phyloP scores from a whole-genome alignment of 2,329 filamentous ascomycete genomes.

The Aspergillus floridensis region DNA sequence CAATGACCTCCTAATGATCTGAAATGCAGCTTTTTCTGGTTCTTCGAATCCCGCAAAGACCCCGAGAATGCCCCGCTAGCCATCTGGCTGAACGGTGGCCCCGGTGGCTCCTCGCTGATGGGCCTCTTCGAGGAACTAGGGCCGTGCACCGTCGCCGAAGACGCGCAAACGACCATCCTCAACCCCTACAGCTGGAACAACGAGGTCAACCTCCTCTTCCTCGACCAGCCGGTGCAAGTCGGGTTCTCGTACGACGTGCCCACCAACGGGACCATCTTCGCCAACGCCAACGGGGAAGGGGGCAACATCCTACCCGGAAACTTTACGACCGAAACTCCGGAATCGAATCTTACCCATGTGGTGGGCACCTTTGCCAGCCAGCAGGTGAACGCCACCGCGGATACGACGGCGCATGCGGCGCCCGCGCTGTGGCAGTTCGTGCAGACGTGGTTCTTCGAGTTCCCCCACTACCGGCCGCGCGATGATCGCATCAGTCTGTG shows the following conservation, averaged over 20 bases:
- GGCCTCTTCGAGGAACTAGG: constrained; percentile 53
- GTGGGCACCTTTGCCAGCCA: constrained; percentile 7
- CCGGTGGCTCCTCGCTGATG: constrained; percentile 53
- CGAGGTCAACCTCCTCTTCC: constrained; percentile 1
- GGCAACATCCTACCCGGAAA: not conserved
- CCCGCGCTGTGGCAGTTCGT: constrained; percentile 3
- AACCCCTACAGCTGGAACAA: constrained; percentile 8
- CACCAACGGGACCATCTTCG: not conserved
- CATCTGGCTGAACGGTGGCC: constrained; percentile 54
- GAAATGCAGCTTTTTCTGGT: constrained; percentile 38
- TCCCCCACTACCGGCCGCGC: not conserved
- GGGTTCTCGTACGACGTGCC: constrained; percentile 5
- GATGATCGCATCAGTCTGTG: constrained; percentile 4
- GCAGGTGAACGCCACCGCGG: not conserved
- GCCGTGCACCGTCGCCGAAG: constrained; percentile 33
- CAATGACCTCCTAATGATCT: not conserved
- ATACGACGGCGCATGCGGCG: constrained; percentile 2
- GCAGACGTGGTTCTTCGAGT: constrained; percentile 1
- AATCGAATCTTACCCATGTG: not conserved
- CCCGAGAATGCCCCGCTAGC: constrained; percentile 49
- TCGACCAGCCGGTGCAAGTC: constrained; percentile 3
- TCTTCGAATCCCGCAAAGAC: constrained; percentile 42
- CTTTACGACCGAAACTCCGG: not conserved
- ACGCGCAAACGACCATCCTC: not conserved
- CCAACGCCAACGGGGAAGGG: not conserved